Base-by-base conservation (phyloP, 129 eudicot species). In the Flaveria bidentis region DNA sequence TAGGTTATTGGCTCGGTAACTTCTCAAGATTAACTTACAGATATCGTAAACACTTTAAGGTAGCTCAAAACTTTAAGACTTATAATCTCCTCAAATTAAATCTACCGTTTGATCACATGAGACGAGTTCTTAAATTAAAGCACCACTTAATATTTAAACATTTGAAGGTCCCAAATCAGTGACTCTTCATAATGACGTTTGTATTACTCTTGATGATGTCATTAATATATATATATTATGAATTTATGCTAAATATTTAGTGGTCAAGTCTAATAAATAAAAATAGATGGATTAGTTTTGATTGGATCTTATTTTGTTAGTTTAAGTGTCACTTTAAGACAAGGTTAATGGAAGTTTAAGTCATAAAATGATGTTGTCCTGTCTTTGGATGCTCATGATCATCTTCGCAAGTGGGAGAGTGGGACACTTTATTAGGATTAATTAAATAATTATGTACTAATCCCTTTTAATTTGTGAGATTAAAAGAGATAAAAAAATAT, bases 261-360 rank as follows among this genome's bases (percentile, higher is more conserved):
- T 6, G 18, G 30, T 20, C 39, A 23, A 45, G 60, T 51, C 15
- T 68, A 39, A 60, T 22, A 71, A 60, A 11, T 45, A 46, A 56
- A 49, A 49, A 36, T 36, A 36, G 41, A 36, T 49, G 13, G 16
- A 20, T 6, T 2, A 9, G 20, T 25, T 57, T 12, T 22, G 50
- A 58, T 30, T 46, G 46, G 46, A 55, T 25, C 55, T 72, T 66
- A 72, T 61, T 53, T 22, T 72, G 86, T 84, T 84, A 81, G 91
- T 65, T 84, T 76, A 69, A 28, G 67, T 42, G 88, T 87, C 91
- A 55, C 86, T 87, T 81, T 84, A 71, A 64, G 80, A 70, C 77
- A 78, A 63, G 80, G 61, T 78, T 77, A 70, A 82, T 87, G 84
- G 86, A 74, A 60, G 79, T 76, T 87, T 84, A 86, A 78, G 84